These are phyloP conservation scores for Syncephalastrum racemosum DNA, from an alignment of 371 early-diverging fungal species.

Conservation along the genomic window DNA sequence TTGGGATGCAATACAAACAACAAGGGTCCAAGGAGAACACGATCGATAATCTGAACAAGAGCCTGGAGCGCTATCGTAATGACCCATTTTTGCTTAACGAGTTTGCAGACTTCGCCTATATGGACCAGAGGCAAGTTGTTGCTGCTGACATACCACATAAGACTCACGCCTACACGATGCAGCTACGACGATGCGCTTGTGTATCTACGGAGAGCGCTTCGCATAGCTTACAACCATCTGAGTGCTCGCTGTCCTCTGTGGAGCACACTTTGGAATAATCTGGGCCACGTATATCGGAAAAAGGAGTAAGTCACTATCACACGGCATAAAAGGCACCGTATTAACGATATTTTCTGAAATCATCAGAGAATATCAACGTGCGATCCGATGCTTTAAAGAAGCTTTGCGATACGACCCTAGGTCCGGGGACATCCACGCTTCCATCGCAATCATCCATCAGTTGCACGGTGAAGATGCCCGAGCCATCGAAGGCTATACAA, in stretches of 20 bases:
- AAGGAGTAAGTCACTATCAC: slow-evolving; percentile 43
- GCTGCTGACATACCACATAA: neutral
- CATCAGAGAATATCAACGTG: slow-evolving; percentile 47
- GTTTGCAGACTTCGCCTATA: slow-evolving; percentile 63
- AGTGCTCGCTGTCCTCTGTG: slow-evolving; percentile 41
- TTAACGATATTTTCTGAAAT: neutral
- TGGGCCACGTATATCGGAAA: slow-evolving; percentile 70
- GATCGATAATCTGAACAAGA: slow-evolving; percentile 53
- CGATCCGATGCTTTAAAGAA: slow-evolving; percentile 47
- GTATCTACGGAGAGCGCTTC: slow-evolving; percentile 53
- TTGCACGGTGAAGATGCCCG: slow-evolving; percentile 36
- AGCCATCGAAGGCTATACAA: slow-evolving; percentile 54
- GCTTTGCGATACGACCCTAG: slow-evolving; percentile 42
- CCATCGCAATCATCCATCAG: slow-evolving; percentile 55
- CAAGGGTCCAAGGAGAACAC: slow-evolving; percentile 55
- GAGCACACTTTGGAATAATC: slow-evolving; percentile 66
- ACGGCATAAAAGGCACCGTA: neutral
- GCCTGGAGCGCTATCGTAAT: slow-evolving; percentile 48
- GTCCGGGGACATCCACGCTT: slow-evolving; percentile 25
- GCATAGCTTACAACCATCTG: slow-evolving; percentile 46
- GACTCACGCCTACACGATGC: neutral
- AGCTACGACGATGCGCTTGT: slow-evolving; percentile 57
- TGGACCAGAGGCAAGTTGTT: slow-evolving; percentile 47
- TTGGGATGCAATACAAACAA: slow-evolving; percentile 76
- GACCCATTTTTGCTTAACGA: slow-evolving; percentile 74